Evolutionary conservation across 2,329 filamentous ascomycete species (phyloP).

Genomic region (Aspergillus versicolor): DNA sequence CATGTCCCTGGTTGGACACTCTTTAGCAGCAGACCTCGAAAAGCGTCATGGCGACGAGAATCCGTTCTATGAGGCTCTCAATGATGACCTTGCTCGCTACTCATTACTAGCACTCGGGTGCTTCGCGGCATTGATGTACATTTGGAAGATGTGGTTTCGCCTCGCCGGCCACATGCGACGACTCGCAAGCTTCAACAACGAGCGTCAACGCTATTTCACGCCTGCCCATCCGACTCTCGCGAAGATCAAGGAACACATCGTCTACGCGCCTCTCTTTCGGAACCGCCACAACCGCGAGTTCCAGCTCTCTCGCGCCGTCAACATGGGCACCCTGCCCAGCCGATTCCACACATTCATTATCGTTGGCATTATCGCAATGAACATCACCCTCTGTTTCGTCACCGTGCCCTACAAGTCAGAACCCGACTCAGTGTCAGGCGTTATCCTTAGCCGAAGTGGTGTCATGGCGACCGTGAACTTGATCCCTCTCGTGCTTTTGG

Average conservation of each 20-base stretch:
- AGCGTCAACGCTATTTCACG: constrained; percentile 76
- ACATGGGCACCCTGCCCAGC: constrained; percentile 48
- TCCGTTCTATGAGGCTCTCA: constrained; percentile 37
- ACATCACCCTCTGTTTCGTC: constrained; percentile 52
- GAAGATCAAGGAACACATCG: constrained; percentile 68
- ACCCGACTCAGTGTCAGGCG: constrained; percentile 32
- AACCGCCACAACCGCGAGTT: constrained; percentile 47
- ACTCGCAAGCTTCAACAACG: constrained; percentile 73
- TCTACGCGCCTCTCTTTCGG: constrained; percentile 48
- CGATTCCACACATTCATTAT: constrained; percentile 47
- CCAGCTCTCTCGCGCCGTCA: constrained; percentile 43
- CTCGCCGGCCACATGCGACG: constrained; percentile 69
- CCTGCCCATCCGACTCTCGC: constrained; percentile 55
- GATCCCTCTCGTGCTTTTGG: constrained; percentile 44
- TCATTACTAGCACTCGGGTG: constrained; percentile 64
- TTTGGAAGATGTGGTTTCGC: constrained; percentile 65
- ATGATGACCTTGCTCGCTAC: constrained; percentile 60
- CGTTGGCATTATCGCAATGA: constrained; percentile 41
- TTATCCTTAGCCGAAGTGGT: constrained; percentile 45
- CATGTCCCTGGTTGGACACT: constrained; percentile 30
- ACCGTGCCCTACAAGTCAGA: constrained; percentile 42
- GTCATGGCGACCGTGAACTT: constrained; percentile 45
- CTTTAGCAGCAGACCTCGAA: constrained; percentile 26
- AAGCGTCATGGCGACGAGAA: constrained; percentile 23
- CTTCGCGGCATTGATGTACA: constrained; percentile 61